These are phyloP conservation scores for Phlegmacium glaucopus DNA, from an alignment of 768 basidiomycete species.

Conservation along the genomic window DNA sequence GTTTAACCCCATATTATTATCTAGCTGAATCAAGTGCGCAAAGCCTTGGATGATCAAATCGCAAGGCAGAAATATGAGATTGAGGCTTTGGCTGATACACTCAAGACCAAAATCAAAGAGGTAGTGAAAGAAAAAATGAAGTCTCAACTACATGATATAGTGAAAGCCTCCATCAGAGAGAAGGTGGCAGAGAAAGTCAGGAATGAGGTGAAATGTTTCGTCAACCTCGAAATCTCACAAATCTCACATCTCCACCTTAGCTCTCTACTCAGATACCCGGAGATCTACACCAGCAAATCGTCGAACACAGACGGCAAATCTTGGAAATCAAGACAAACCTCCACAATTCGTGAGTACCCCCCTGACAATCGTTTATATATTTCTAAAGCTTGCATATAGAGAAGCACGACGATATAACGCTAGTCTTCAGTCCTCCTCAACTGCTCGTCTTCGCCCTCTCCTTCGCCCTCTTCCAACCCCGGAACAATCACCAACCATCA, in stretches of 20 bases:
- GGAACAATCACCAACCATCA: constrained; percentile 39
- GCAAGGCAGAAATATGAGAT: constrained; percentile 35
- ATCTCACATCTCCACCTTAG: constrained; percentile 21
- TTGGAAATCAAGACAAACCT: constrained; percentile 40
- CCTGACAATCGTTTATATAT: constrained; percentile 5
- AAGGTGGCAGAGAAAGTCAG: constrained; percentile 39
- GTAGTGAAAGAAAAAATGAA: constrained; percentile 39
- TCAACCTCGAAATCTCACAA: constrained; percentile 1
- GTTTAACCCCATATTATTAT: constrained; percentile 5
- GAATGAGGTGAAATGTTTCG: constrained; percentile 32
- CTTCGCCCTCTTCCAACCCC: constrained; percentile 47
- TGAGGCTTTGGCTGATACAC: constrained; percentile 26
- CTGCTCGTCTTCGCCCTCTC: constrained; percentile 46
- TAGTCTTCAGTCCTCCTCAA: constrained; percentile 22
- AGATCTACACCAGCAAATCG: constrained; percentile 35
- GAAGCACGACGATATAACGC: constrained; percentile 43
- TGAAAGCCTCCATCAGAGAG: constrained; percentile 30
- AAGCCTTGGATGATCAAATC: constrained; percentile 37
- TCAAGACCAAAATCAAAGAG: constrained; percentile 39
- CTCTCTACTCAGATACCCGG: constrained; percentile 40
- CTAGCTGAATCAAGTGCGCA: constrained; percentile 39
- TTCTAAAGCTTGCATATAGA: constrained; percentile 21
- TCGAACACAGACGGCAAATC: constrained; percentile 40
- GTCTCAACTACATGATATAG: constrained; percentile 29
- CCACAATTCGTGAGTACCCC: constrained; percentile 43